Evolutionary conservation across 2,329 filamentous ascomycete genomes (phyloP), one percentile per base, ranked within the genome.

Genomic region (Arthrobotrys musiformis): DNA sequence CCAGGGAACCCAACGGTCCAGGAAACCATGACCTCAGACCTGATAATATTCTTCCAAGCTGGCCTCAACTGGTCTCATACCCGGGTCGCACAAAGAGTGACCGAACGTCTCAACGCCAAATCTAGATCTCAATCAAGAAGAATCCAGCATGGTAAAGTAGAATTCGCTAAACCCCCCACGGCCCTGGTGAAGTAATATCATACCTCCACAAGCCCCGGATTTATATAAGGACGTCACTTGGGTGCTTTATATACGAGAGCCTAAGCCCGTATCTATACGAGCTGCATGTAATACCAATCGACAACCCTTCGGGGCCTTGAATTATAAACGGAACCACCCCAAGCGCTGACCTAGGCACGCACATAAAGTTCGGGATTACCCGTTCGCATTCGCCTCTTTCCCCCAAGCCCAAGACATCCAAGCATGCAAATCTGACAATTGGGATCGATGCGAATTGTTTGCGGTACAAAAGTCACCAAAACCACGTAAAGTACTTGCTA

Each of bases 131-230:
- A n/a, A n/a, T n/a, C n/a, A n/a, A n/a, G n/a, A n/a, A n/a, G n/a
- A n/a, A n/a, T n/a, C n/a, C n/a, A n/a, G n/a, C n/a, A n/a, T n/a
- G 46, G 46, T 24, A 33, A 33, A 33, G 26, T 11, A 7, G 2
- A 1, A 35, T 19, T 54, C 50, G 50, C 26, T 30, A 52, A 54
- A 54, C 26, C 50, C 52, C 52, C 52, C n/a, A n/a, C n/a, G n/a
- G n/a, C n/a, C n/a, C n/a, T n/a, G n/a, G 37, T 17, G 28, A 28
- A 58, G 26, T 54, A 54, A 4, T 26, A 50, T 4, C 7, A 19
- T 19, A n/a, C 28, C 48, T 52, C 48, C 24, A 28, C 48, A 52
- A 52, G 26, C 50, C n/a, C 50, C 50, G 22, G 50, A 19, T 35
- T 56, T 19, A 56, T 15, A 33, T 4, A n/a, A n/a, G n/a, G n/a